A percentile compares a stretch with the other conserved stretches of the same genome.
Conservation (phyloP, 2,329 filamentous ascomycete species). For the Penicillium sp. region DNA sequence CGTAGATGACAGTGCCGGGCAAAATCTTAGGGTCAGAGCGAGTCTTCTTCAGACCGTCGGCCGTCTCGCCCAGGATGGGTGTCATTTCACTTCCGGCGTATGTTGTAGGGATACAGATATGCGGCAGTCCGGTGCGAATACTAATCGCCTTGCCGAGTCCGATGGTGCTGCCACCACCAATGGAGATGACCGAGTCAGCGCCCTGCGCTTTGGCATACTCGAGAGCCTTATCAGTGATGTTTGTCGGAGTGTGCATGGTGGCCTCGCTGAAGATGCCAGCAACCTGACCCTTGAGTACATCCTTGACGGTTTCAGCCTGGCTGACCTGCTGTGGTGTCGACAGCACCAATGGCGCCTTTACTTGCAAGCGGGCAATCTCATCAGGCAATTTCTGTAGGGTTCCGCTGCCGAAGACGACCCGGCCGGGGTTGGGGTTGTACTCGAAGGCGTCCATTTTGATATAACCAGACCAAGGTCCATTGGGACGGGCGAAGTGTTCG, state of each 20-base stretch:
- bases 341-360: conserved; percentile 59
- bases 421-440: conserved; percentile 58
- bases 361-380: conserved; percentile 49
- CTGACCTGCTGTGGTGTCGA: conserved; percentile 58
- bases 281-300: conserved; percentile 51
- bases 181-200: conserved; percentile 62
- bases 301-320: conserved; percentile 52
- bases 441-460: conserved; percentile 57
- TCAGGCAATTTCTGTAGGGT: conserved; percentile 55
- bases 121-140: conserved; percentile 57
- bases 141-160: conserved; percentile 65
- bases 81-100: conserved; percentile 69
- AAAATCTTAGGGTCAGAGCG: conserved; percentile 62
- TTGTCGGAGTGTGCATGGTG: conserved; percentile 65
- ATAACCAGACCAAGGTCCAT: not conserved
- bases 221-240: conserved; percentile 63
- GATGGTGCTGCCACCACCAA: conserved; percentile 66
- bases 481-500: too few species aligned
- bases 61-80: conserved; percentile 66
- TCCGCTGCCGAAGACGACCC: conserved; percentile 62
- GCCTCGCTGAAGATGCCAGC: conserved; percentile 60
- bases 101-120: conserved; percentile 66
- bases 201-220: conserved; percentile 48
- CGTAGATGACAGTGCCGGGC: conserved; percentile 66
- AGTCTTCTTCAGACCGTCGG: conserved; percentile 62